Percentiles rank a stretch among this genome's conserved stretches.
These are phyloP conservation scores for Suillus weaverae DNA, from an alignment of 768 basidiomycete genomes.

Conservation along the genomic window DNA sequence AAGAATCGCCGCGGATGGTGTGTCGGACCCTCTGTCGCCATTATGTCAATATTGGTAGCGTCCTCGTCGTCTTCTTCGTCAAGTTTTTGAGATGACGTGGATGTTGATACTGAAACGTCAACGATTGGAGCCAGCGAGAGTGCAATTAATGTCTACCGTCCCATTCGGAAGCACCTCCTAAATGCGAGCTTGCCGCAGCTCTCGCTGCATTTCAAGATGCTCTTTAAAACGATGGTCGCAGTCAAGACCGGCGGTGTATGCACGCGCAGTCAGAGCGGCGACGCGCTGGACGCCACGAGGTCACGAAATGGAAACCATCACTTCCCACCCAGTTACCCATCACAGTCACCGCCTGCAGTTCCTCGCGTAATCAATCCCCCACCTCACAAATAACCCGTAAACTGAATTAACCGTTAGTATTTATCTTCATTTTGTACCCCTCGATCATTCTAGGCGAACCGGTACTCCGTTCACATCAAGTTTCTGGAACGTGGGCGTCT, in stretches of 20 bases:
- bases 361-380: conserved; percentile 2
- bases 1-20: neutral
- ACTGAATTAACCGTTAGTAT: conserved; percentile 8
- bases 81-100: neutral
- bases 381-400: neutral
- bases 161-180: neutral
- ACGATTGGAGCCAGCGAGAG: neutral
- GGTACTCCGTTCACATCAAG: conserved; percentile 1
- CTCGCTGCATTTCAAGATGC: neutral
- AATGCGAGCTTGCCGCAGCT: neutral
- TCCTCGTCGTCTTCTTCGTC: neutral
- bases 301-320: neutral
- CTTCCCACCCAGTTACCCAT: neutral
- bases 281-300: neutral
- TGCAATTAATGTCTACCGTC: neutral
- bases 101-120: neutral
- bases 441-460: conserved; percentile 1
- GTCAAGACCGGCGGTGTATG: neutral
- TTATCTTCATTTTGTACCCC: neutral
- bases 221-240: neutral
- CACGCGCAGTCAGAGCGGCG: neutral
- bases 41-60: neutral
- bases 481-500: neutral
- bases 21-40: neutral
- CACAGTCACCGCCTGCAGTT: conserved; percentile 1